Conservation (phyloP, 1,284 basidiomycete species). For the Xerocomus amazonicus region DNA sequence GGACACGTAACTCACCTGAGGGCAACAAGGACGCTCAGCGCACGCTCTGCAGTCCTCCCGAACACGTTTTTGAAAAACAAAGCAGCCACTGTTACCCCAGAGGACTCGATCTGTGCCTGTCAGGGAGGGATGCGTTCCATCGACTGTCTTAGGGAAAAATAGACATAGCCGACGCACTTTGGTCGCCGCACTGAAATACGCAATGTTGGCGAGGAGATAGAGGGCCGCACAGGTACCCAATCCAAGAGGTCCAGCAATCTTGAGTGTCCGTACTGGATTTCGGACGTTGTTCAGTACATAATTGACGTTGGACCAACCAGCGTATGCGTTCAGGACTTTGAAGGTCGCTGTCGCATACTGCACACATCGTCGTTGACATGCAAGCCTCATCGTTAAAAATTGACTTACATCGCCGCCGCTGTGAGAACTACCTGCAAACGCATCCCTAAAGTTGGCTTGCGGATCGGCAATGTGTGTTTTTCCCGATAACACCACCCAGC, state of each 20-base stretch:
- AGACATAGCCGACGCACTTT: conserved; percentile 8
- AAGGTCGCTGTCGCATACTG: conserved; percentile 57
- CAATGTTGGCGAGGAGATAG: conserved; percentile 52
- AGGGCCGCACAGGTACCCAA: conserved; percentile 43
- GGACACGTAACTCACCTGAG: conserved; percentile 36
- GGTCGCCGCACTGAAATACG: conserved; percentile 44
- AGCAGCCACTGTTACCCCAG: conserved; percentile 49
- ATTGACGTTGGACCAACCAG: conserved; percentile 53
- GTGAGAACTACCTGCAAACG: conserved; percentile 47
- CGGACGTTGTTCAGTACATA: conserved; percentile 56
- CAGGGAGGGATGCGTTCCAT: not conserved
- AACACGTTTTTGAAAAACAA: conserved; percentile 56
- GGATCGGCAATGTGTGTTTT: conserved; percentile 42
- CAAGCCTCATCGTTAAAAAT: not conserved
- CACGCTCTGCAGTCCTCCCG: conserved; percentile 43
- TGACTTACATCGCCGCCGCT: conserved; percentile 41
- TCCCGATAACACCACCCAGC: conserved; percentile 52
- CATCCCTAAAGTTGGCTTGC: conserved; percentile 43
- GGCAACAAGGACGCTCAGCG: conserved; percentile 50
- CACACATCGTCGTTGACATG: not conserved
- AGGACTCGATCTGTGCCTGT: conserved; percentile 42
- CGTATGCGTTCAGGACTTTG: conserved; percentile 55
- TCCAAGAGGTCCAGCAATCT: conserved; percentile 53
- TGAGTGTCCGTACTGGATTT: conserved; percentile 49
- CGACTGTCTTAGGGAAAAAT: not conserved